Base-by-base conservation (phyloP, 345 rosid genomes). In the Excoecaria cochinchinensis region DNA sequence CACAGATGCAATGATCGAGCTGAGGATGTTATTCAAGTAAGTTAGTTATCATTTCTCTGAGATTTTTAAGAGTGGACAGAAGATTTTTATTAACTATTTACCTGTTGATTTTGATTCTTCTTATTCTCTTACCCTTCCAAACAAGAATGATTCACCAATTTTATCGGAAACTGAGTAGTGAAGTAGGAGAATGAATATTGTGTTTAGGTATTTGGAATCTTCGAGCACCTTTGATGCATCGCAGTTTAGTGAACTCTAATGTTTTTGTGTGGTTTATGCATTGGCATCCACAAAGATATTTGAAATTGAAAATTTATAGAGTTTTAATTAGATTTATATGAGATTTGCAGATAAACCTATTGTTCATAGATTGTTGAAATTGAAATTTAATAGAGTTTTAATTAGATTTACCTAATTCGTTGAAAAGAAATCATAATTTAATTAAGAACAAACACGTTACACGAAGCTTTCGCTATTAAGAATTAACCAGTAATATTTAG, bases 1-100 rank as follows among this genome's bases (percentile, higher is more conserved):
- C 98, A 95, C 67, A 87, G 98, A 66, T 91, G 98, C 90, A 93
- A 93, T 78, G 98, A 93, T 85, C 93, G 98, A 21, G 93, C 86
- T 36, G 98, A 95, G 83, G 99, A 95, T 70, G 93, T 91, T 60
- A 83, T 93, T 39, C 97, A 93, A 82, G 97, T 93, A 83, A 46
- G 62, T 56, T 36, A 31, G 17, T 1, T 39, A 36, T 13, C 46
- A 24, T 63, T 63, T 63, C 46, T 31, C 22, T 25, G 0, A 21
- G 31, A 53, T 22, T 24, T 24, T 36, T 59, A 25, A 24, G 5
- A 25, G 1, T 59, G 6, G 58, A 21, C 8, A 13, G 58, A 55
- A 8, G 7, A 16, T 55, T 59, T 59, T 25, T 22, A 59, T 8
- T 53, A 12, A 8, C 12, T 53, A 11, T 53, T 12, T 53, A 53